Evolutionary conservation across 1,284 basidiomycete genomes (phyloP).

Genomic region (Sphagnurus paluster): DNA sequence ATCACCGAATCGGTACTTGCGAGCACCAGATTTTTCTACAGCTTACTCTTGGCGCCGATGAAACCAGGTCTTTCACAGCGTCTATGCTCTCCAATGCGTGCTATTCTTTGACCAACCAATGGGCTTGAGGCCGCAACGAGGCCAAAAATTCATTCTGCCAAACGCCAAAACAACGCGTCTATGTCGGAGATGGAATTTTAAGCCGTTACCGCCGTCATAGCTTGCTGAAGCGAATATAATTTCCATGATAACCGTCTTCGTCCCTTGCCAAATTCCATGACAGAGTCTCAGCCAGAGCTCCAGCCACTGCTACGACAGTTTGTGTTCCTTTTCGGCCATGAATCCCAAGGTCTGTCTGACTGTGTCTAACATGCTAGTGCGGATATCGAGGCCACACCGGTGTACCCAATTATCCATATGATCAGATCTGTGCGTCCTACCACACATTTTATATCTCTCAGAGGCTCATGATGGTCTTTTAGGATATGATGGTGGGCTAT

Average conservation of each 20-base stretch:
- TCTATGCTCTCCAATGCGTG: neutral
- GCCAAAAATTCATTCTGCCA: conserved; percentile 1
- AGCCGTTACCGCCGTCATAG: neutral
- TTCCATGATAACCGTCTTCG: conserved; percentile 7
- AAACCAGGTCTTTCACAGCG: neutral
- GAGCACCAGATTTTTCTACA: too few species aligned
- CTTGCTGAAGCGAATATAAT: conserved; percentile 2
- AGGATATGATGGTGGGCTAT: conserved; percentile 61
- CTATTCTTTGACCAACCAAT: neutral
- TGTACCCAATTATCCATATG: conserved; percentile 76
- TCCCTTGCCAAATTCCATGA: conserved; percentile 23
- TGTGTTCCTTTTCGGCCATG: conserved; percentile 18
- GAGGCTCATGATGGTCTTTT: conserved; percentile 1
- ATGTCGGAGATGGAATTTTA: conserved; percentile 13
- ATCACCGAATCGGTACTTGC: conserved; percentile 7
- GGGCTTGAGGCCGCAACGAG: neutral
- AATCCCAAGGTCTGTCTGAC: neutral
- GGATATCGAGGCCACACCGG: conserved; percentile 52
- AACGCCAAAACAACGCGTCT: conserved; percentile 23
- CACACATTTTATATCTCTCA: neutral
- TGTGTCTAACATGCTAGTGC: conserved; percentile 28
- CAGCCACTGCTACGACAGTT: conserved; percentile 36
- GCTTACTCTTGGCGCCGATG: too few species aligned
- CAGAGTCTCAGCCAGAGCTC: conserved; percentile 33
- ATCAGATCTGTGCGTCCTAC: conserved; percentile 50